phyloP scores from a whole-genome alignment of 495 filamentous ascomycete genomes.

The Penicillium steckii region DNA sequence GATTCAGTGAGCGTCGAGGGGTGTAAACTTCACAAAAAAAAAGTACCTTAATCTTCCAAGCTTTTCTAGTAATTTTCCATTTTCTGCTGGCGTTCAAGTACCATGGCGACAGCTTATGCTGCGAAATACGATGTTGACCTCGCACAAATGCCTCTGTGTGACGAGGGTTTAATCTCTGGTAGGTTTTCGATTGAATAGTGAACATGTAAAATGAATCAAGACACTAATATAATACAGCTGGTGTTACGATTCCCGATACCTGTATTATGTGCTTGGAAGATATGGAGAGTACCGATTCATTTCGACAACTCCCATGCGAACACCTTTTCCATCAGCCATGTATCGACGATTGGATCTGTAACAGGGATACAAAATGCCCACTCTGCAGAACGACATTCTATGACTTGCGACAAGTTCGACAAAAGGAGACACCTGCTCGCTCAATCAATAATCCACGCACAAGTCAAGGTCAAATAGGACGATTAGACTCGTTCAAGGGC shows the following conservation, averaged over 20 bases:
- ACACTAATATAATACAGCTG: not conserved
- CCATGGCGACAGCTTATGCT: not conserved
- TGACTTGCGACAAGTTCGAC: not conserved
- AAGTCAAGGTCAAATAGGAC: not conserved
- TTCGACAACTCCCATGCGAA: constrained; percentile 1
- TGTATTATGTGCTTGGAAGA: not conserved
- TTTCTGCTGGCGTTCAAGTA: not conserved
- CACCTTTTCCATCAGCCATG: not conserved
- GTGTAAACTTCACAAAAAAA: not conserved
- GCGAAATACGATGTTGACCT: not conserved
- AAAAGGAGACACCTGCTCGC: not conserved
- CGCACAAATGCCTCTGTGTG: not conserved
- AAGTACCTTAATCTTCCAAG: not conserved
- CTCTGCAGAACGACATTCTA: not conserved
- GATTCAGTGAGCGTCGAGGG: not conserved
- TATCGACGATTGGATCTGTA: not conserved
- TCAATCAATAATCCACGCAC: not conserved
- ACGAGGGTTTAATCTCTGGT: not conserved
- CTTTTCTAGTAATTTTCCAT: not conserved
- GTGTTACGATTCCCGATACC: not conserved
- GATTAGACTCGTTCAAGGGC: not conserved
- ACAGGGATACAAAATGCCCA: not conserved
- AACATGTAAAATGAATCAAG: not conserved
- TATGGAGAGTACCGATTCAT: not conserved
- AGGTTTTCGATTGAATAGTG: not conserved